These are phyloP conservation scores for Thelonectria discophora DNA, from an alignment of 2,329 filamentous ascomycete genomes.

Conservation along the genomic window DNA sequence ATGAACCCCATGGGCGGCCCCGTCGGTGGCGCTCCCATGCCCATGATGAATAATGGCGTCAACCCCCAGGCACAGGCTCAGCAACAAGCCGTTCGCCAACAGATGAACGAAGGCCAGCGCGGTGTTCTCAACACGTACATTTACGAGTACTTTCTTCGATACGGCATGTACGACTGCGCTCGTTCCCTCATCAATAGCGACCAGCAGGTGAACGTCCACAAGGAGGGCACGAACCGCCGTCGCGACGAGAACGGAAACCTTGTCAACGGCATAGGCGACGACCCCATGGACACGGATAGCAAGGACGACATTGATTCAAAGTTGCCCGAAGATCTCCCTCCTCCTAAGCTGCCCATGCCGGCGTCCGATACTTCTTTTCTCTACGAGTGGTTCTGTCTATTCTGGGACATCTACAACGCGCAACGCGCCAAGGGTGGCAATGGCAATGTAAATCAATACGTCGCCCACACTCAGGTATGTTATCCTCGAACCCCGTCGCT, in stretches of 20 bases:
- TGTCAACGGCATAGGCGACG: slow-evolving; percentile 74
- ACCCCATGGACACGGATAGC: slow-evolving; percentile 82
- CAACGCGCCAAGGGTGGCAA: slow-evolving; percentile 76
- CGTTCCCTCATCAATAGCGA: slow-evolving; percentile 74
- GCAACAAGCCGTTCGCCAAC: slow-evolving; percentile 48
- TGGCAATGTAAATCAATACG: slow-evolving; percentile 75
- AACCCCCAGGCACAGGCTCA: slow-evolving; percentile 46
- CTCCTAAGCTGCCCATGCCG: slow-evolving; percentile 72
- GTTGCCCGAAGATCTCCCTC: slow-evolving; percentile 81
- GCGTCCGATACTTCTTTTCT: slow-evolving; percentile 81
- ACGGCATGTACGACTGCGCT: slow-evolving; percentile 85
- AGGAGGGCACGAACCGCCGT: slow-evolving; percentile 74
- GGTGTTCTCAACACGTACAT: slow-evolving; percentile 83
- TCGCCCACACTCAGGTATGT: slow-evolving; percentile 81
- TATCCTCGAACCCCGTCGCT: slow-evolving; percentile 39
- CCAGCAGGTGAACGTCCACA: slow-evolving; percentile 71
- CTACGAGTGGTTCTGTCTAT: slow-evolving; percentile 97
- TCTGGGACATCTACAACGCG: slow-evolving; percentile 94
- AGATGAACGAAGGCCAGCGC: slow-evolving; percentile 58
- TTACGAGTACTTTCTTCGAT: slow-evolving; percentile 90
- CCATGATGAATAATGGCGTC: slow-evolving; percentile 72
- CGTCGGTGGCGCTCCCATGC: slow-evolving; percentile 67
- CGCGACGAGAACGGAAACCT: slow-evolving; percentile 73
- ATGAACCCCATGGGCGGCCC: slow-evolving; percentile 76
- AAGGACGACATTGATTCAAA: slow-evolving; percentile 81